Evolutionary conservation across 2,329 filamentous ascomycete species (phyloP), one percentile per base, ranked within the genome.

Genomic region (Aspergillus quadrilineatus): DNA sequence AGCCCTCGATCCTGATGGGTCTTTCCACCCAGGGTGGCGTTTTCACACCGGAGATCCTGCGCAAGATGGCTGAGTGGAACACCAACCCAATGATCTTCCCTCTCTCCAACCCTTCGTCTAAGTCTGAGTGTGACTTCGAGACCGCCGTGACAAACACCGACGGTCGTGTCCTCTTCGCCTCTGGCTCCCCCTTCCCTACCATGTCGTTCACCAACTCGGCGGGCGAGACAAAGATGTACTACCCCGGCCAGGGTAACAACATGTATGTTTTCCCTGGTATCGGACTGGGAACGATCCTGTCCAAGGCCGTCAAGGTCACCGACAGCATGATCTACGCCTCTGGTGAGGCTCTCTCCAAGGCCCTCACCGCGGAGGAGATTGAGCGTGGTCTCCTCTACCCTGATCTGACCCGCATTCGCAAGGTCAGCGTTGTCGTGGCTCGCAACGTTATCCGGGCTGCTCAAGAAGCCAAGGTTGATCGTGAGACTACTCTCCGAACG

Each of bases 301-400:
- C 88, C 77, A 95, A 97, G 81, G 85, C 92, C 10, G 87, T 89
- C 63, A 86, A 86, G 66, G 82, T 97, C 64, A 97, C 93, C 4
- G 90, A 97, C 73, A 85, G 88, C 75, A 99, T 99, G 94, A 92
- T 99, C 70, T 97, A 97, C 79, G 92, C 89, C 49, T 93, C 92
- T 32, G 94, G 91, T 29, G 87, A 88, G 41, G 88, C 91, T 4
- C 84, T 97, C 17, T 85, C 90, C 14, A 86, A 85, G 57, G 87
- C 89, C 34, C 83, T 99, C 59, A 92, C 88, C 61, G 81, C 85
- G 39, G 88, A 94, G 60, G 94, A 99, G 79, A 80, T 91, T 67
- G 85, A 88, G 55, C 85, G 87, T 72, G 90, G 91, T 53, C 87
- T 95, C 72, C 87, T 97, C 69, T 97, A 99, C 79, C 94, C 91